A percentile compares a stretch with the other conserved stretches of the same genome.
These are phyloP conservation scores for Cladophialophora chaetospira DNA, from an alignment of 2,329 filamentous ascomycete genomes.

Conservation along the genomic window DNA sequence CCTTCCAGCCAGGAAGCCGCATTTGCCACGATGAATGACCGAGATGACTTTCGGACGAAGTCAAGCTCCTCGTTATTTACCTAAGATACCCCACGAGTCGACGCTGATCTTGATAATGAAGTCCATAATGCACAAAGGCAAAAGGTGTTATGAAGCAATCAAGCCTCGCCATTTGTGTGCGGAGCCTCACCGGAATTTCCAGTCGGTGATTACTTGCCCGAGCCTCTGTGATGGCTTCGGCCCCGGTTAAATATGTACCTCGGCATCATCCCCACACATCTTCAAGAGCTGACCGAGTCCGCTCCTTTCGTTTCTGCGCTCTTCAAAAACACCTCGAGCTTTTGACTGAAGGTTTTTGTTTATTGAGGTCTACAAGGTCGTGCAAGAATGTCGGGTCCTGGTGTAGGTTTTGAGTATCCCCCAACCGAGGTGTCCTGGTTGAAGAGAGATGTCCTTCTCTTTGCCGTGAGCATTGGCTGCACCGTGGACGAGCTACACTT, in stretches of 20 bases:
- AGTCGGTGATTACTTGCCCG: no score
- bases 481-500: constrained; percentile 86
- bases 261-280: constrained; percentile 2
- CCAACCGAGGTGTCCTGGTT: constrained; percentile 76
- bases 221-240: no score
- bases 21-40: constrained; percentile 28
- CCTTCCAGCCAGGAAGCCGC: background rate
- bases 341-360: background rate
- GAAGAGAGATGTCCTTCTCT: constrained; percentile 85
- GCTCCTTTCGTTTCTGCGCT: background rate
- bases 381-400: constrained; percentile 52
- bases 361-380: background rate
- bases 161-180: background rate
- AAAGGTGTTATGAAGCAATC: background rate
- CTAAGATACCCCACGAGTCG: constrained; percentile 54
- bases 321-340: constrained; percentile 1
- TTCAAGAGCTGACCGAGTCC: background rate
- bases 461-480: constrained; percentile 84
- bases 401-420: constrained; percentile 78
- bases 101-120: constrained; percentile 48
- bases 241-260: no score
- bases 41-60: constrained; percentile 27
- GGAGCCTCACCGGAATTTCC: background rate
- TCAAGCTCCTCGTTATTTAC: constrained; percentile 51
- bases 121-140: constrained; percentile 17